Evolutionary conservation across 2,329 filamentous ascomycete species (phyloP), one percentile per base, ranked within the genome.

Genomic region (Samsoniella hepiali): DNA sequence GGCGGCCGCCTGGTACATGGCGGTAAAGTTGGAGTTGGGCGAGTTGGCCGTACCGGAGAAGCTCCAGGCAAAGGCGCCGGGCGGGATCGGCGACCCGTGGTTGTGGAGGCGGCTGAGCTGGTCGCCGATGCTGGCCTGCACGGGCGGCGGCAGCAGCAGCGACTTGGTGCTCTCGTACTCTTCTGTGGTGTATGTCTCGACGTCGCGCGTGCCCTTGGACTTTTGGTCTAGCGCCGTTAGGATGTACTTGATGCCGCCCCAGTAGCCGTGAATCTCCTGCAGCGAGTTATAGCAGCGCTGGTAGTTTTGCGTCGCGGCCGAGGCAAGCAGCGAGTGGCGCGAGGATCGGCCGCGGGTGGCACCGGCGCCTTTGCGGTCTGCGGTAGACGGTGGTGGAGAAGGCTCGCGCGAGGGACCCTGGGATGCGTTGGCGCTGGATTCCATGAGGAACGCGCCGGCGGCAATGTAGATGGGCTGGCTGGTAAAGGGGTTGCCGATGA

Each of bases 391-490:
- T 0, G 80, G 77, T 1, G 84, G 85, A 0, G 84, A 84, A 1
- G 77, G 72, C 42, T 87, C 85, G 61, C 86, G 81, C 0, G 34
- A 88, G 73, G 27, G 87, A 81, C 64, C 88, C 38, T 69, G 86
- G 0, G 89, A 89, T 29, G 88, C 88, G 66, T 87, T 88, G 15
- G 89, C 84, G 3, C 86, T 88, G 5, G 90, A 91, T 72, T 96
- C 92, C 77, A 92, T 91, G 17, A 96, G 78, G 69, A 96, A 96
- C 0, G 92, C 92, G 71, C 91, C 96, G 1, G 91, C 92, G 1
- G 92, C 92, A 65, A 96, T 94, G 69, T 96, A 96, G 71, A 96
- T 96, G 0, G 92, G 92, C 74, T 96, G 92, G 55, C 90, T 92
- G 0, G 91, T 95, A 68, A 96, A 96, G 0, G 92, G 92, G 65